Evolutionary conservation across 2,329 filamentous ascomycete genomes (phyloP), one percentile per base, ranked within the genome.

Genomic region (Penicillium rolfsii): DNA sequence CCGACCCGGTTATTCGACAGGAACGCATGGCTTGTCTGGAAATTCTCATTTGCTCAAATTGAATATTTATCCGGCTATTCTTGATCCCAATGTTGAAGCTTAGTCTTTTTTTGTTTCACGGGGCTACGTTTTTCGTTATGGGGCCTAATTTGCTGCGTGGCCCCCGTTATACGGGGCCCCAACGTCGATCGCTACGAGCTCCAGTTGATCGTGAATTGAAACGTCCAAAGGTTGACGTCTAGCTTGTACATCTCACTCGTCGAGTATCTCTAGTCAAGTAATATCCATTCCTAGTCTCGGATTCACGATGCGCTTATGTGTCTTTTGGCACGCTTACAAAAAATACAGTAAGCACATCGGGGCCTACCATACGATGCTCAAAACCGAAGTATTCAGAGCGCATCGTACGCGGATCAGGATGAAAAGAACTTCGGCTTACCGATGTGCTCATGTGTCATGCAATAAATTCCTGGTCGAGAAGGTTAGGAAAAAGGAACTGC

Each of bases 1-100:
- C 12, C 26, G 46, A 19, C 26, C 48, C 12, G 26, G 19, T 19
- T 19, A 26, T 41, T 52, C 26, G 55, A 19, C 35, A 22, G 35
- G 38, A 40, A 52, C 55, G 26, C 38, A 55, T 36, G 46, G 38
- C 48, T 53, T 62, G 56, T 56, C 52, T 56, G 24, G 41, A 43
- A 28, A 33, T 57, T 52, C 35, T 55, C 12, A 60, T 59, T 59
- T 49, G 60, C 40, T 36, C 35, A 2, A 40, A 36, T 52, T 11
- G 26, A 38, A 26, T 40, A 38, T 53, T 53, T 53, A 53, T 53
- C 50, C 50, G 36, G 19, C 11, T 53, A 16, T 30, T 36, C 35
- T 36, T 7, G 5, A 40, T 11, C 12, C 16, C 35, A 50, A 35
- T 11, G 8, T 33, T 8, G 22, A 19, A 50, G 16, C 16, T 5